These are phyloP conservation scores for Craterostigma plantagineum DNA, from an alignment of 257 asterid species.

Conservation along the genomic window DNA sequence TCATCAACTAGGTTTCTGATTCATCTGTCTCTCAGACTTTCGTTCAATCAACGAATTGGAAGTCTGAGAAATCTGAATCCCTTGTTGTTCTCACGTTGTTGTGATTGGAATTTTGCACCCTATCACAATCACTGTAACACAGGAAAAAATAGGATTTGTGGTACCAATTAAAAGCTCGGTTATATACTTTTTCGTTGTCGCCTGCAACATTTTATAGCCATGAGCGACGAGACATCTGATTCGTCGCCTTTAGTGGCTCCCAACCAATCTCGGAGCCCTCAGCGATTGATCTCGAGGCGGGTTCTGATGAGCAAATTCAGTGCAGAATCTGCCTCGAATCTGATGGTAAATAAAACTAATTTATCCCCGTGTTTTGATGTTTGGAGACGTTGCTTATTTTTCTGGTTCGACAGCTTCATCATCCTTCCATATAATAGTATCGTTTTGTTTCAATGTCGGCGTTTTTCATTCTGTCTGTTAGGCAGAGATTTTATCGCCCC, in stretches of 20 bases:
- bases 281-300: slow-evolving; percentile 90
- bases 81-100: no score
- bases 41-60: no score
- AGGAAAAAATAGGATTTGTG: no score
- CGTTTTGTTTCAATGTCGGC: slow-evolving; percentile 7
- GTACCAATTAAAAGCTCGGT: no score
- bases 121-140: no score
- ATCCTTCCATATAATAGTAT: not conserved
- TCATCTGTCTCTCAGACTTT: no score
- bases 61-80: no score
- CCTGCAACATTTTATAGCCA: no score
- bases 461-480: slow-evolving; percentile 6
- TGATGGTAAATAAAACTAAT: slow-evolving; percentile 32
- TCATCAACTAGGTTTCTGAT: no score
- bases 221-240: slow-evolving; percentile 43
- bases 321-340: slow-evolving; percentile 96
- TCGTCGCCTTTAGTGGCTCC: slow-evolving; percentile 68
- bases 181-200: no score
- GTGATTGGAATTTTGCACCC: no score
- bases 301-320: slow-evolving; percentile 86
- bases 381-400: slow-evolving; percentile 1
- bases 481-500: slow-evolving; percentile 80
- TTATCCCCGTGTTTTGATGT: slow-evolving; percentile 1
- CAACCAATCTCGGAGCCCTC: slow-evolving; percentile 33
- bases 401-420: not conserved